phyloP scores from a whole-genome alignment of 75 land plant genomes.

The Larix kaempferi region DNA sequence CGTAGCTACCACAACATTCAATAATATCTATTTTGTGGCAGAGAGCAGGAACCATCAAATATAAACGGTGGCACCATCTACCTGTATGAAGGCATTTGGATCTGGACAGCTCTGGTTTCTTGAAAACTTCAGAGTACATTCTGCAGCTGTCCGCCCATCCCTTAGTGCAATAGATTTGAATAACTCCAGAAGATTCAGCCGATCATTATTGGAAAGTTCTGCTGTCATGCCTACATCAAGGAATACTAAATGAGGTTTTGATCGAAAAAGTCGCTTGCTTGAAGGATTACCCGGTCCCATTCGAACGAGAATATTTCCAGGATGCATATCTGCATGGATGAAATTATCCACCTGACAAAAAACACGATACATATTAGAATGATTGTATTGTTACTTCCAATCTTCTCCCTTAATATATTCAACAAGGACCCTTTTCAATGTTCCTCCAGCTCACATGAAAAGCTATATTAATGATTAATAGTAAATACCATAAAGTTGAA shows the following conservation, averaged over 20 bases:
- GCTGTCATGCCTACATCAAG: slow-evolving; percentile 98
- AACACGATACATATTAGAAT: neutral
- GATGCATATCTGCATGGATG: slow-evolving; percentile 95
- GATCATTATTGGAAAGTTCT: slow-evolving; percentile 72
- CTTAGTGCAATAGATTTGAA: slow-evolving; percentile 80
- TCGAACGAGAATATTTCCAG: slow-evolving; percentile 93
- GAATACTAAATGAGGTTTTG: slow-evolving; percentile 76
- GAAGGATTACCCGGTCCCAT: slow-evolving; percentile 25
- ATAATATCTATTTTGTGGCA: neutral
- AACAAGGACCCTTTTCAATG: too few species aligned
- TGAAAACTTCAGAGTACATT: slow-evolving; percentile 78
- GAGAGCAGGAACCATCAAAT: neutral
- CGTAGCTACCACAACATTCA: neutral
- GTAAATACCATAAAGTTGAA: too few species aligned
- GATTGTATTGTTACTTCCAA: too few species aligned
- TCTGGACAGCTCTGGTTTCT: slow-evolving; percentile 75
- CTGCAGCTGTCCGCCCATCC: slow-evolving; percentile 86
- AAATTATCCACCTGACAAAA: slow-evolving; percentile 81
- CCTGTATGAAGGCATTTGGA: slow-evolving; percentile 70
- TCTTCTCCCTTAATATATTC: too few species aligned
- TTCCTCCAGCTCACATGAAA: too few species aligned
- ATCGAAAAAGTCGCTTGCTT: slow-evolving; percentile 35
- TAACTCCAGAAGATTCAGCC: slow-evolving; percentile 61
- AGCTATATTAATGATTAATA: too few species aligned
- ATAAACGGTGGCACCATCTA: slow-evolving; percentile 4